Conservation (phyloP, 2,329 filamentous ascomycete genomes). For the Clonostachys chloroleuca region DNA sequence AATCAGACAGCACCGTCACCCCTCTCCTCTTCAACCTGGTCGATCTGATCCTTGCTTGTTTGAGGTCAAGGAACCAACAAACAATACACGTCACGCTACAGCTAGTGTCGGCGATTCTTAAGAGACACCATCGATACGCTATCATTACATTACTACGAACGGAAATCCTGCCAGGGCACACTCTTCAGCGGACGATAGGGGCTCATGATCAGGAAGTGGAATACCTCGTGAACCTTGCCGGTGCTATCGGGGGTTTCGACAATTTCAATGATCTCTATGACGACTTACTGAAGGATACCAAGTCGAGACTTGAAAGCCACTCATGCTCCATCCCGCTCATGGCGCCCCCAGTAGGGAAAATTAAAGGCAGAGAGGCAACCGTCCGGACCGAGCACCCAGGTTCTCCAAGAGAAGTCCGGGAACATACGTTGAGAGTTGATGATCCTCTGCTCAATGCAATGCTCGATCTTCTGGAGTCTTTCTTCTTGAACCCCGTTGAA, state of each 20-base stretch:
- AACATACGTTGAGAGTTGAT: slow-evolving; percentile 57
- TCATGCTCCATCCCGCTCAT: slow-evolving; percentile 69
- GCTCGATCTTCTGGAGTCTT: slow-evolving; percentile 68
- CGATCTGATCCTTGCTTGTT: slow-evolving; percentile 81
- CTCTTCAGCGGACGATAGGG: slow-evolving; percentile 61
- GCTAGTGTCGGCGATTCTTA: slow-evolving; percentile 79
- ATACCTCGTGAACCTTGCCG: slow-evolving; percentile 63
- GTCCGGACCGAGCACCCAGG: slow-evolving; percentile 53
- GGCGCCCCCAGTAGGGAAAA: slow-evolving; percentile 51
- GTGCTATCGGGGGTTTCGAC: slow-evolving; percentile 62
- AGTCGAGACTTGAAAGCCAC: slow-evolving; percentile 65
- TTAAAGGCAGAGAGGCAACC: slow-evolving; percentile 51
- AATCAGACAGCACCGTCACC: slow-evolving; percentile 63
- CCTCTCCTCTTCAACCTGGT: slow-evolving; percentile 90
- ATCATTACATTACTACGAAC: slow-evolving; percentile 71
- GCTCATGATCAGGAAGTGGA: slow-evolving; percentile 74
- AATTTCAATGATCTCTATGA: slow-evolving; percentile 72
- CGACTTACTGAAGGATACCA: slow-evolving; percentile 65
- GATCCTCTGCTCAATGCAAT: slow-evolving; percentile 63
- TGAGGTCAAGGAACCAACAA: slow-evolving; percentile 79
- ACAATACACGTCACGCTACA: slow-evolving; percentile 88
- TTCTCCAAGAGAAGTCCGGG: slow-evolving; percentile 54
- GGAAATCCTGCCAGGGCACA: slow-evolving; percentile 48
- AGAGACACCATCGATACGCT: slow-evolving; percentile 84
- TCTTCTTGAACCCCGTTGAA: slow-evolving; percentile 87